Percentiles rank a stretch among this genome's conserved stretches.
These are phyloP conservation scores for Letharia lupina DNA, from an alignment of 495 filamentous ascomycete genomes.

Conservation along the genomic window DNA sequence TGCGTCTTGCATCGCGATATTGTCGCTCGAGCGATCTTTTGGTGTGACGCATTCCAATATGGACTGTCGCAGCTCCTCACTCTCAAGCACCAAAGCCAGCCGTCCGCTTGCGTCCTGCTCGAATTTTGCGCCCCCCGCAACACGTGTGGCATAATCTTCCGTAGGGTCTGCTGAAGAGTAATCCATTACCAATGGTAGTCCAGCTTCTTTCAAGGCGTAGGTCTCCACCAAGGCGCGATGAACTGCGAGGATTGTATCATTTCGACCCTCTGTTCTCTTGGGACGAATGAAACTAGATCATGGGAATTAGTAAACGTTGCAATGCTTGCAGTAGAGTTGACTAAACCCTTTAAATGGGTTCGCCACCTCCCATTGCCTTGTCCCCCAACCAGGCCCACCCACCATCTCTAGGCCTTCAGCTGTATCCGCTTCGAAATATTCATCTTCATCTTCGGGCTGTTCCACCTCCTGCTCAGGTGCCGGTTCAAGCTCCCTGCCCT, in stretches of 20 bases:
- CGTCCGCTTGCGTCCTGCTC: constrained; percentile 15
- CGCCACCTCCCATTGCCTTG: constrained; percentile 10
- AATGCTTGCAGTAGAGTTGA: background rate
- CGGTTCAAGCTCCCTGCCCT: background rate
- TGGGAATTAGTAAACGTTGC: constrained; percentile 7
- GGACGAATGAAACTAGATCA: constrained; percentile 23
- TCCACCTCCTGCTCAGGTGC: constrained; percentile 7
- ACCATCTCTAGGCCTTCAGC: constrained; percentile 51
- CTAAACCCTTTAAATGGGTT: constrained; percentile 23
- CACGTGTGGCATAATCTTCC: constrained; percentile 7
- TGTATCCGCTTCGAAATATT: constrained; percentile 50
- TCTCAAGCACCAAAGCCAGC: constrained; percentile 1
- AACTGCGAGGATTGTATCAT: constrained; percentile 35
- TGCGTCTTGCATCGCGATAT: background rate
- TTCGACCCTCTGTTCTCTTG: constrained; percentile 22
- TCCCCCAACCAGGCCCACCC: constrained; percentile 38
- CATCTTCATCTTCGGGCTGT: constrained; percentile 11
- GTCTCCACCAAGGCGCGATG: constrained; percentile 56
- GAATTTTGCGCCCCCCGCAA: constrained; percentile 28
- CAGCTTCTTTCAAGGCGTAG: constrained; percentile 40
- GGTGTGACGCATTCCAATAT: constrained; percentile 9
- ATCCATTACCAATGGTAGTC: constrained; percentile 16
- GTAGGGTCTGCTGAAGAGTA: constrained; percentile 10
- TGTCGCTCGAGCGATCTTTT: background rate
- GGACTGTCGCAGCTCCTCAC: background rate